Percentiles rank a stretch among this genome's conserved stretches.
These are phyloP conservation scores for Pseudovirgaria hyperparasitica DNA, from an alignment of 2,329 filamentous ascomycete genomes.

Conservation along the genomic window DNA sequence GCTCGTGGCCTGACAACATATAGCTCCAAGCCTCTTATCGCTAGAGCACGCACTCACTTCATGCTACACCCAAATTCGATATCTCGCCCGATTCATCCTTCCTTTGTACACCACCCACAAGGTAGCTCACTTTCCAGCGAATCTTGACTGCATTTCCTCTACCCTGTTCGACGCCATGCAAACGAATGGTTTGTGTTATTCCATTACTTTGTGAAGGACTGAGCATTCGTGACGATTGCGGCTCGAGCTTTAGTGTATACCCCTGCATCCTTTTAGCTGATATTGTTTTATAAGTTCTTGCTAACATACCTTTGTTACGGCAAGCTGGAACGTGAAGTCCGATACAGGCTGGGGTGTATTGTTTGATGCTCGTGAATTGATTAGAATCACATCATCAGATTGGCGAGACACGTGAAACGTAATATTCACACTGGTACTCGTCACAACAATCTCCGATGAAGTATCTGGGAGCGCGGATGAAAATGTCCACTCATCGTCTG, in stretches of 20 bases:
- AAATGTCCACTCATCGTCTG: constrained; percentile 95
- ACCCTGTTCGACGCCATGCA: constrained; percentile 59
- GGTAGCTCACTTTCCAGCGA: constrained; percentile 78
- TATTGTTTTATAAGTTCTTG: neutral
- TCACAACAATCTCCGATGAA: constrained; percentile 54
- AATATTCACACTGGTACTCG: constrained; percentile 57
- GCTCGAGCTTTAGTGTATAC: constrained; percentile 68
- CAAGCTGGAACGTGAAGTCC: constrained; percentile 80
- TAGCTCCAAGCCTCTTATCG: too few relatives aligned
- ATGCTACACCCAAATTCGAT: constrained; percentile 63
- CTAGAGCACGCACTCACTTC: too few relatives aligned
- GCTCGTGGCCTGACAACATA: too few relatives aligned
- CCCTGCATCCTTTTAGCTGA: constrained; percentile 39
- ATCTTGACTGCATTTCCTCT: constrained; percentile 77
- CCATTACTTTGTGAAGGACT: constrained; percentile 59
- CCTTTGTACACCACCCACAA: constrained; percentile 46
- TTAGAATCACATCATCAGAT: constrained; percentile 45
- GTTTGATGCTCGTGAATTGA: constrained; percentile 77
- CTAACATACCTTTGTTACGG: constrained; percentile 68
- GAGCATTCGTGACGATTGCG: constrained; percentile 70
- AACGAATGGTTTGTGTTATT: constrained; percentile 67
- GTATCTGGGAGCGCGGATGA: constrained; percentile 69
- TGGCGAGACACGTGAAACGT: constrained; percentile 57
- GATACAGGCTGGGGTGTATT: constrained; percentile 56
- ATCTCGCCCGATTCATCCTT: constrained; percentile 80